phyloP scores from a whole-genome alignment of 768 basidiomycete genomes.

The Phylloporus arenicola region DNA sequence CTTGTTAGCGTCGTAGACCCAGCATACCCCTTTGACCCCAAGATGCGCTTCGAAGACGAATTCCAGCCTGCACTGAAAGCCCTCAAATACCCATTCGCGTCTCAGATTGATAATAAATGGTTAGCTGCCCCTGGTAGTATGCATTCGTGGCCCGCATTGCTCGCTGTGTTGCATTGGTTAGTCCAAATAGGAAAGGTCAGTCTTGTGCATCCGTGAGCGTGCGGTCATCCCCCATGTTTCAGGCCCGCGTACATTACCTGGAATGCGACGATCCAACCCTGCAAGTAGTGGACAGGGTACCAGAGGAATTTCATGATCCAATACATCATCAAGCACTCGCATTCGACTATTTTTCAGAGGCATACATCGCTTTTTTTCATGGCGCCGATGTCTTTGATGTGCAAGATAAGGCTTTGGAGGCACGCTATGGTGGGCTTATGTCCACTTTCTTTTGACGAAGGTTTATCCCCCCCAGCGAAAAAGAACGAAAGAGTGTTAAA shows the following conservation, averaged over 20 bases:
- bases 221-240: not conserved
- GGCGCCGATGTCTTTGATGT: constrained; percentile 64
- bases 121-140: constrained; percentile 82
- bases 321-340: constrained; percentile 72
- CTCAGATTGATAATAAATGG: constrained; percentile 79
- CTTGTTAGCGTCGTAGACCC: constrained; percentile 71
- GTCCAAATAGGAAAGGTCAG: constrained; percentile 78
- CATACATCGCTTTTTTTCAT: constrained; percentile 65
- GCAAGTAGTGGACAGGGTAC: constrained; percentile 54
- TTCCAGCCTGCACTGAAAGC: constrained; percentile 70
- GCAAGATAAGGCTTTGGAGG: constrained; percentile 64
- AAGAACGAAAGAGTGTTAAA: constrained; percentile 64
- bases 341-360: constrained; percentile 65
- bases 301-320: constrained; percentile 71
- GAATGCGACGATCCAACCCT: constrained; percentile 63
- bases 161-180: constrained; percentile 91
- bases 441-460: not conserved
- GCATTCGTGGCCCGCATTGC: constrained; percentile 86
- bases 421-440: constrained; percentile 60
- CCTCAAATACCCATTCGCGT: constrained; percentile 75
- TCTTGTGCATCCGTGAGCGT: constrained; percentile 2
- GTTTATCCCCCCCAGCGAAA: constrained; percentile 40
- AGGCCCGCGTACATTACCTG: constrained; percentile 42
- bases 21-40: constrained; percentile 50
- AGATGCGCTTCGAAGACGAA: constrained; percentile 72